Base-by-base conservation (phyloP, 2,329 filamentous ascomycete genomes). In the Alternaria conjuncta region DNA sequence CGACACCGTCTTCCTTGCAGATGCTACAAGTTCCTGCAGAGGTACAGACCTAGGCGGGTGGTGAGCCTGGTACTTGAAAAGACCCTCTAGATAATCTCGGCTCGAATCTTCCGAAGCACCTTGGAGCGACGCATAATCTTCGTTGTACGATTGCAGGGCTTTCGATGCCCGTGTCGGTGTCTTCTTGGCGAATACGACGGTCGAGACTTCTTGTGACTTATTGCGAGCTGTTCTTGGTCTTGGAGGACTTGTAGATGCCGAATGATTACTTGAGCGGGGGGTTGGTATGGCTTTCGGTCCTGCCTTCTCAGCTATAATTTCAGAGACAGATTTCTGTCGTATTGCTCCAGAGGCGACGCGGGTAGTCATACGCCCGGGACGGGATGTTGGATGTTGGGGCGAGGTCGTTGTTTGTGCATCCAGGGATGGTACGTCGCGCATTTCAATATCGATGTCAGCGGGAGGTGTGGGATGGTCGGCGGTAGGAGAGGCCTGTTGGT, bases 1-100 rank as follows among this genome's bases (percentile, higher is more conserved):
- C 2, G 91, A 94, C 11, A 98, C 84, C 0, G 94, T 97, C 78
- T 99, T 99, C 75, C 94, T 92, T 5, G 94, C 92, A 47, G 92
- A 91, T 59, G 90, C 87, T 4, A 98, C 84, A 0, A 98, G 86
- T 45, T 92, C 90, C 60, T 92, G 83, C n/a, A 90, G 81, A 23
- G 85, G 82, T 18, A 79, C 80, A 45, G 84, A 83, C 63, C 85
- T 81, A 49, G 85, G 85, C 46, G 86, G 86, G 56, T 86, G 85
- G 60, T 88, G 87, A 32, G 88, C 86, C 66, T 85, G 83, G 43
- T 82, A 84, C 47, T 81, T 78, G 74, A 90, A 90, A 18, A 90
- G 80, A 7, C 87, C 88, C 70, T 89, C 86, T 5, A 90, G 80
- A 71, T 90, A 90, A 71, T 91, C 89, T 58, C 77, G 80, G 56